These are phyloP conservation scores for Galerina sulciceps DNA, from an alignment of 768 basidiomycete species.

Conservation along the genomic window DNA sequence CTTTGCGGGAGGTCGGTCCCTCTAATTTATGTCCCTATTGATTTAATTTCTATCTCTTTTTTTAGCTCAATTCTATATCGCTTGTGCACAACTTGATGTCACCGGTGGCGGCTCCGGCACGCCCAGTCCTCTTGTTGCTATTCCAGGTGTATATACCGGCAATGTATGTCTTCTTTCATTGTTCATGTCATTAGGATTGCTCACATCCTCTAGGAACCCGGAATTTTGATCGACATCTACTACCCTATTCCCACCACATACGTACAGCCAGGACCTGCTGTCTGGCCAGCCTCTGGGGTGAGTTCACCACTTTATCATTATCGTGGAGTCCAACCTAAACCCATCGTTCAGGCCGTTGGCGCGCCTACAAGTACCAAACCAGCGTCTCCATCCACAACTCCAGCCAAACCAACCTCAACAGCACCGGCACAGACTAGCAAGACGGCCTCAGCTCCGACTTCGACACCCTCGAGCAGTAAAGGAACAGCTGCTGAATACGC, in stretches of 20 bases:
- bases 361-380: too few species aligned
- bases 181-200: background rate
- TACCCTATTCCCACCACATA: constrained; percentile 16
- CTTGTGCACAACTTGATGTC: constrained; percentile 45
- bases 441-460: too few species aligned
- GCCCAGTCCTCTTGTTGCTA: constrained; percentile 20
- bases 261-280: constrained; percentile 11
- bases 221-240: constrained; percentile 19
- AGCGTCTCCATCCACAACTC: too few species aligned
- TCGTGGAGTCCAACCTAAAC: too few species aligned
- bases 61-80: constrained; percentile 36
- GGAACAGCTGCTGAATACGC: too few species aligned
- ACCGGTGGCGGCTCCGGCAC: constrained; percentile 37
- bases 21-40: background rate
- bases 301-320: too few species aligned
- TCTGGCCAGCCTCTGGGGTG: background rate
- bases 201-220: constrained; percentile 12
- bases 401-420: too few species aligned
- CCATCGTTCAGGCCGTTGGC: too few species aligned
- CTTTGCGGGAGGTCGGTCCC: constrained; percentile 38
- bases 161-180: background rate
- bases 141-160: constrained; percentile 23
- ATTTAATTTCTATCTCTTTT: too few species aligned
- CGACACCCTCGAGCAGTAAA: too few species aligned
- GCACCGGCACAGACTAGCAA: too few species aligned